Evolutionary conservation across 2,329 filamentous ascomycete species (phyloP).

Genomic region (Aureobasidium musti): DNA sequence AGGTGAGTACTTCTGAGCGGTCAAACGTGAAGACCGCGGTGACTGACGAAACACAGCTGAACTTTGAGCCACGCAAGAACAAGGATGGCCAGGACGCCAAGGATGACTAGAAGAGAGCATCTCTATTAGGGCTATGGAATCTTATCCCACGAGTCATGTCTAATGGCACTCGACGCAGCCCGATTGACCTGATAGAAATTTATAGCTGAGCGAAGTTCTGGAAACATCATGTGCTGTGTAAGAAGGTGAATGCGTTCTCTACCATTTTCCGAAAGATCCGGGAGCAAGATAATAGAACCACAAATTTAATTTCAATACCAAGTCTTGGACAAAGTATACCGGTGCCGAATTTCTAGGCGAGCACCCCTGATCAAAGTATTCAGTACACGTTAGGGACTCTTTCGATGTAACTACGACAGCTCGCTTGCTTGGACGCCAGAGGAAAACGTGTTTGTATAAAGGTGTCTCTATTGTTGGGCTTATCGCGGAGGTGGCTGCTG

Average conservation of each 20-base stretch:
- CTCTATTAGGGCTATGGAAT: neutral
- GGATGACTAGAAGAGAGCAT: conserved; percentile 27
- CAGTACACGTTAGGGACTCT: neutral
- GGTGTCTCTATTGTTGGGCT: neutral
- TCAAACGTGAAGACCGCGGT: neutral
- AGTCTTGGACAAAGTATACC: conserved; percentile 6
- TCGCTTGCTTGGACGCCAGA: neutral
- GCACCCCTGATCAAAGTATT: neutral
- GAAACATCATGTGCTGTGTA: neutral
- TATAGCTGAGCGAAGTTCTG: neutral
- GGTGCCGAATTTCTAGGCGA: neutral
- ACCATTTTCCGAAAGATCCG: neutral
- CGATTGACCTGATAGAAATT: neutral
- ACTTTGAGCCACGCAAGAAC: conserved; percentile 64
- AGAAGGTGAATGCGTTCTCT: neutral
- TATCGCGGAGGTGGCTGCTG: neutral
- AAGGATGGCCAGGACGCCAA: conserved; percentile 57
- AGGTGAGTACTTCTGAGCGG: conserved; percentile 58
- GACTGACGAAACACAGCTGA: conserved; percentile 53
- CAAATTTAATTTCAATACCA: conserved; percentile 14
- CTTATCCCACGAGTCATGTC: neutral
- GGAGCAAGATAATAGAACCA: neutral
- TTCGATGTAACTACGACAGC: neutral
- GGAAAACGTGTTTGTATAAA: neutral
- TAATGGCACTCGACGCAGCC: neutral